Base-by-base conservation (phyloP, 2,329 filamentous ascomycete genomes). In the Cordyceps fumosorosea region DNA sequence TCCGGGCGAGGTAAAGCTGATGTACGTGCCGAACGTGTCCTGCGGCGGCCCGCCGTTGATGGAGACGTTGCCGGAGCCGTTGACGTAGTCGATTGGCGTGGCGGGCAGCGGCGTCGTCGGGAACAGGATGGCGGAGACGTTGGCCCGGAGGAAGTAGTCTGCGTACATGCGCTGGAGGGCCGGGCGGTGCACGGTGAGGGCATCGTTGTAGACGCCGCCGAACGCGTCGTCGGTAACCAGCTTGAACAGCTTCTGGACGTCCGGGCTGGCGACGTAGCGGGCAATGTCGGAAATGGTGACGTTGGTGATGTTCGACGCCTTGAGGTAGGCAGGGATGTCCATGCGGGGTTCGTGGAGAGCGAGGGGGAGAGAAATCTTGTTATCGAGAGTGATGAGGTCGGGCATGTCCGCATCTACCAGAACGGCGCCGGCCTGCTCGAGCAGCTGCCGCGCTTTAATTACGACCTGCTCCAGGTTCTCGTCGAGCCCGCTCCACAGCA, bases 21-120 rank as follows among this genome's bases (percentile, higher is more conserved):
- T 62, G 45, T 65, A 66, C 3, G 60, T 58, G 12, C 16, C 44
- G 53, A 66, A 66, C 3, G 64, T 53, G 12, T 56, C 16, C 18
- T 63, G 52, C 1, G 62, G 65, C 4, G 64, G 64, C 4, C 64
- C 65, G 29, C 62, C 65, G 44, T 66, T 66, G 57, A 66, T 56
- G 22, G 65, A 63, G 5, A 66, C 62, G 29, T 63, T 63, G 20
- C 65, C 64, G 12, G 64, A 65, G 5, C 64, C 62, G 34, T 65
- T 14, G 8, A 60, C 29, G 14, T 48, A 32, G 42, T 66, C 64
- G 0, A 66, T 65, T 1, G 64, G 64, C 3, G 55, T 63, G 18
- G 65, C 65, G n/a, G 65, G 64, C 26, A 66, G 52, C 5, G 64
- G 60, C 5, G 65, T 66, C 10, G 65, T 65, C 11, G 65, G 65